Conservation (phyloP, 1,139 yeast species). For the Saccharomycopsis hybrid region DNA sequence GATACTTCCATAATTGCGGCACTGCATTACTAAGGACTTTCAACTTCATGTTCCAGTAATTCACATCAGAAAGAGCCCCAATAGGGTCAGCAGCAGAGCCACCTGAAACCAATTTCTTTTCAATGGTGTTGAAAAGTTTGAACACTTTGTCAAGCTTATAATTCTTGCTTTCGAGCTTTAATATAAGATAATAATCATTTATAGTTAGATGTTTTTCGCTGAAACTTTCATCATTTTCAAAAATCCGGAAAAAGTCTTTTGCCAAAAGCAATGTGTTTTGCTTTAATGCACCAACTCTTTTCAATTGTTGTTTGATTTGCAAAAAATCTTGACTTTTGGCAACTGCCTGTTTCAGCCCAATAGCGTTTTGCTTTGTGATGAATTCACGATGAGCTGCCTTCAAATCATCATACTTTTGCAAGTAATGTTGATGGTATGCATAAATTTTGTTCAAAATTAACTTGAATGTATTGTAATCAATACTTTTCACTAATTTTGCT, state of each 20-base stretch:
- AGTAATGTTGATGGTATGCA: neutral
- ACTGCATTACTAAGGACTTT: conserved; percentile 8
- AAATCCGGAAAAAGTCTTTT: conserved; percentile 12
- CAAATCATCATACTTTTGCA: neutral
- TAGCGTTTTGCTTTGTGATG: too few relatives aligned
- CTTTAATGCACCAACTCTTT: too few relatives aligned
- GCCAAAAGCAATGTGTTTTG: neutral
- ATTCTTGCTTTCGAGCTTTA: conserved; percentile 11
- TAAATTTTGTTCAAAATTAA: neutral
- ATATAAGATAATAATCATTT: conserved; percentile 8
- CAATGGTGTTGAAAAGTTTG: conserved; percentile 8
- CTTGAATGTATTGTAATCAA: neutral
- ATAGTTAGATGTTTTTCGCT: conserved; percentile 3
- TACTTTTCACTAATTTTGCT: neutral
- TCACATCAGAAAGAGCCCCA: neutral
- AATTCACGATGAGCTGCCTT: too few relatives aligned
- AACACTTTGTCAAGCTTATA: conserved; percentile 7
- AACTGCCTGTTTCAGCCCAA: too few relatives aligned
- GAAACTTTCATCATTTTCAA: neutral
- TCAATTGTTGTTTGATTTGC: too few relatives aligned
- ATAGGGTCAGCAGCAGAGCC: neutral
- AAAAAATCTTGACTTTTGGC: too few relatives aligned
- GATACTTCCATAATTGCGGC: conserved; percentile 16
- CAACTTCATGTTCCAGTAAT: conserved; percentile 18
- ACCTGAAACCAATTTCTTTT: conserved; percentile 1